phyloP scores from a whole-genome alignment of 768 basidiomycete species.

The Lyophyllum shimeji region DNA sequence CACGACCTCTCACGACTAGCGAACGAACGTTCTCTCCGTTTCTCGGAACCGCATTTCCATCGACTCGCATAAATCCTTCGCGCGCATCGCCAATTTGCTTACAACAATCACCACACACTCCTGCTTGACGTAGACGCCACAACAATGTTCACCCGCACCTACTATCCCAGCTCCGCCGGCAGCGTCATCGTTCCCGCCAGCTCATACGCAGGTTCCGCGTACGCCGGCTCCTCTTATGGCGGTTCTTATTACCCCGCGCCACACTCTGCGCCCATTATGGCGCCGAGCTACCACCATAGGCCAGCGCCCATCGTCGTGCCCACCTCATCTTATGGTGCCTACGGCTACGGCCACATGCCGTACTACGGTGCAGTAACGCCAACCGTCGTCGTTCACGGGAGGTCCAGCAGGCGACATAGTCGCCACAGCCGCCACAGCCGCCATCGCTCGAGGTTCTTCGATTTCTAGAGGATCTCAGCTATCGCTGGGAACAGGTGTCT shows the following conservation, averaged over 20 bases:
- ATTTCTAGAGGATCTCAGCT: constrained; percentile 9
- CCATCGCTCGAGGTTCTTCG: constrained; percentile 14
- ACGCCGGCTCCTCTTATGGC: constrained; percentile 4
- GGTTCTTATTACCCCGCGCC: constrained; percentile 12
- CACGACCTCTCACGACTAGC: constrained; percentile 16
- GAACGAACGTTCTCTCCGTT: background rate
- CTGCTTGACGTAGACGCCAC: constrained; percentile 1
- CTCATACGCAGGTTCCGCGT: constrained; percentile 15
- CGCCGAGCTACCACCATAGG: constrained; percentile 8
- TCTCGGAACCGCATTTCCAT: background rate
- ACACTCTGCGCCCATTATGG: constrained; percentile 14
- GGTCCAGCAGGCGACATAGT: constrained; percentile 9
- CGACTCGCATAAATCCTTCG: background rate
- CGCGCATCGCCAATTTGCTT: background rate
- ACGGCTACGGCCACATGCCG: constrained; percentile 10
- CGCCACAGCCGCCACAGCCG: constrained; percentile 8
- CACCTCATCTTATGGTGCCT: constrained; percentile 5
- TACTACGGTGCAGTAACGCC: constrained; percentile 13
- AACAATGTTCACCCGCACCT: constrained; percentile 17
- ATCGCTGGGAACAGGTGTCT: background rate
- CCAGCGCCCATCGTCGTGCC: constrained; percentile 16
- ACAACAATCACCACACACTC: background rate
- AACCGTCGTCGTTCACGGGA: constrained; percentile 13
- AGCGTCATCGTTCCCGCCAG: constrained; percentile 20
- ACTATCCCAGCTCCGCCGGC: constrained; percentile 18